These are phyloP conservation scores for Hypoxylon fragiforme DNA, from an alignment of 495 filamentous ascomycete species.

Conservation along the genomic window DNA sequence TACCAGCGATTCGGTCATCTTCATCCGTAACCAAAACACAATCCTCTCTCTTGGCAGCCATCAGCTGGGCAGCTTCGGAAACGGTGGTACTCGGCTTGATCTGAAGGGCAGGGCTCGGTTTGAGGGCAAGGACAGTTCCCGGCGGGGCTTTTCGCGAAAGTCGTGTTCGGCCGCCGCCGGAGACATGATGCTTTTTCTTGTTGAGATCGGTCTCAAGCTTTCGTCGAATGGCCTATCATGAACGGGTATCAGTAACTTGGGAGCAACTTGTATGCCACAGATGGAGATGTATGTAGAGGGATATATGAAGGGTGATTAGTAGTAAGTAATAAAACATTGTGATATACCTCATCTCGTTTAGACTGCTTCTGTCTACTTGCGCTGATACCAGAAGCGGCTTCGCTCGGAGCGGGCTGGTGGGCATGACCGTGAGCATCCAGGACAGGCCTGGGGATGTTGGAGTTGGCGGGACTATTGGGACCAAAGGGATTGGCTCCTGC, in stretches of 20 bases:
- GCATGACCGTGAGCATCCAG: slow-evolving; percentile 62
- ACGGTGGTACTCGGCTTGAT: slow-evolving; percentile 96
- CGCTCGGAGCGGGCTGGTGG: slow-evolving; percentile 51
- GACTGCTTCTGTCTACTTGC: slow-evolving; percentile 90
- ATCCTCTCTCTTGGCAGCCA: slow-evolving; percentile 98
- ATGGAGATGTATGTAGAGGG: neutral
- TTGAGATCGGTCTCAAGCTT: slow-evolving; percentile 97
- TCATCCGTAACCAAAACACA: slow-evolving; percentile 99
- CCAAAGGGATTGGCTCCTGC: slow-evolving; percentile 68
- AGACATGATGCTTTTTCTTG: slow-evolving; percentile 82
- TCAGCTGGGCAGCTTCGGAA: slow-evolving; percentile 94
- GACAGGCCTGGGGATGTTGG: slow-evolving; percentile 82
- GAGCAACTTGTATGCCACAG: slow-evolving; percentile 3
- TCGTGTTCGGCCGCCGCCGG: slow-evolving; percentile 71
- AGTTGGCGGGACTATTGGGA: slow-evolving; percentile 64
- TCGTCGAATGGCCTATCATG: slow-evolving; percentile 81
- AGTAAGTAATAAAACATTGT: neutral
- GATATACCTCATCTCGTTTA: slow-evolving; percentile 93
- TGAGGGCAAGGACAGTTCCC: slow-evolving; percentile 91
- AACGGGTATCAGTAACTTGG: slow-evolving; percentile 34
- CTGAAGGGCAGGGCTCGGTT: slow-evolving; percentile 92
- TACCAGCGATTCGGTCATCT: slow-evolving; percentile 95
- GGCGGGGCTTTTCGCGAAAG: slow-evolving; percentile 91
- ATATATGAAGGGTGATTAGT: too few relatives aligned
- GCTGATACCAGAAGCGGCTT: slow-evolving; percentile 76